Evolutionary conservation across 106 monocot species (phyloP), one percentile per base, ranked within the genome.

Genomic region (Ottelia alismoides): DNA sequence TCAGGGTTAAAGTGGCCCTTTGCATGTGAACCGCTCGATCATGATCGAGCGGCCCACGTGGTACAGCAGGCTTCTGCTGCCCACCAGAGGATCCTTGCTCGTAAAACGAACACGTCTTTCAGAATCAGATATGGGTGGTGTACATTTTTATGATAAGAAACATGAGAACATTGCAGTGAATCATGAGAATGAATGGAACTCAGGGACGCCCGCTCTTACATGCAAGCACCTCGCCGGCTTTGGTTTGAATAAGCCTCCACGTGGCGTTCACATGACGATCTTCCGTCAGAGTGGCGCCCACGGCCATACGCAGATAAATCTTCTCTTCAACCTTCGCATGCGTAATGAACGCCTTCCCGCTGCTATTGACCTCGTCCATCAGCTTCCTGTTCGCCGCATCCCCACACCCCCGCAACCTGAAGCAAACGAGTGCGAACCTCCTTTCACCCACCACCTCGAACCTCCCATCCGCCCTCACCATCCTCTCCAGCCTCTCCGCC

Each of bases 371-470:
- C 17, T 0, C 49, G 6, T 1, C 17, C 49, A 49, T 5, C 17
- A 49, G 49, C 49, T 49, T 19, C 9, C n/a, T 0, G 20, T 49
- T 20, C 45, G 2, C 47, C 65, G 19, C 44, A 19, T 14, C 47
- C 35, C 27, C 29, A 48, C 26, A 14, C 1, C 62, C 65, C 20
- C 25, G 25, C 47, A 71, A 57, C 6, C 76, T 64, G 76, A 81
- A 81, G 49, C 76, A 76, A 11, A 81, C 81, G 22, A 64, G 44
- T 0, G 76, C 31, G 53, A 81, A 81, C 27, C 51, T 40, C 31
- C 72, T 50, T 1, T 68, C 74, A 1, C 64, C 78, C 3, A 75
- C 83, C 20, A 83, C 66, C 74, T 83, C 78, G 56, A 83, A 83
- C 48, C 78, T 35, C 10, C 43, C n/a, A 32, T 83, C 83, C 22